These are phyloP conservation scores for Alternaria dauci DNA, from an alignment of 2,329 filamentous ascomycete genomes.

Conservation along the genomic window DNA sequence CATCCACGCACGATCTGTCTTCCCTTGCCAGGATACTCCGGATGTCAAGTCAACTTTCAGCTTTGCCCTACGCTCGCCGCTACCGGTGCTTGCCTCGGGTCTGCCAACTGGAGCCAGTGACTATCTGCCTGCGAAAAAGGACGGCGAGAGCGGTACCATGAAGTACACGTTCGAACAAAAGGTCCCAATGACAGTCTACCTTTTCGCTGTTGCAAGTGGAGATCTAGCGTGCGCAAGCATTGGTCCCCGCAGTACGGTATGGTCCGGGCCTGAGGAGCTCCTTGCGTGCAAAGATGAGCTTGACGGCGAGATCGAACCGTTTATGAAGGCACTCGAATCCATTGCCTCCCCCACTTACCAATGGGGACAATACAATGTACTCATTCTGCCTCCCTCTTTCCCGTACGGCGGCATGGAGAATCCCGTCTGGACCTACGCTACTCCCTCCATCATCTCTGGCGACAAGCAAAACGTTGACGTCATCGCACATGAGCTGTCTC, in stretches of 20 bases:
- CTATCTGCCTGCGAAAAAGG: conserved; percentile 58
- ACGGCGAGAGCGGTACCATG: conserved; percentile 63
- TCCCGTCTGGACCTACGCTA: conserved; percentile 93
- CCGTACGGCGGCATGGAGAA: conserved; percentile 77
- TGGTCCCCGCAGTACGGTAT: conserved; percentile 83
- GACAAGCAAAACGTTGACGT: conserved; percentile 88
- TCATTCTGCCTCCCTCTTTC: conserved; percentile 85
- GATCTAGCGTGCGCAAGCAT: conserved; percentile 88
- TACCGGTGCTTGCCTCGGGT: conserved; percentile 92
- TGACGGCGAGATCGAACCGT: conserved; percentile 88
- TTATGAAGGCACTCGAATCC: conserved; percentile 83
- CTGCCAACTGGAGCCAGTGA: conserved; percentile 66
- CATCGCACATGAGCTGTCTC: conserved; percentile 83
- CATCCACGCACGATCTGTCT: conserved; percentile 91
- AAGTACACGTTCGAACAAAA: conserved; percentile 88
- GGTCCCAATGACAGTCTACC: conserved; percentile 91
- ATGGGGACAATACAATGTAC: conserved; percentile 95
- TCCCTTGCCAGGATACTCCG: conserved; percentile 96
- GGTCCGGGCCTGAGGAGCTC: conserved; percentile 87
- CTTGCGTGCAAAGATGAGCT: conserved; percentile 88
- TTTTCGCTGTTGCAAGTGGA: conserved; percentile 88
- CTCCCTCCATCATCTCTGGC: conserved; percentile 91
- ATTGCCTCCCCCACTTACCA: conserved; percentile 80
- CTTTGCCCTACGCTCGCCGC: conserved; percentile 84
- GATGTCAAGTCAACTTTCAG: conserved; percentile 96